Conservation (phyloP, 345 rosid species). For the Lepidium africanum region DNA sequence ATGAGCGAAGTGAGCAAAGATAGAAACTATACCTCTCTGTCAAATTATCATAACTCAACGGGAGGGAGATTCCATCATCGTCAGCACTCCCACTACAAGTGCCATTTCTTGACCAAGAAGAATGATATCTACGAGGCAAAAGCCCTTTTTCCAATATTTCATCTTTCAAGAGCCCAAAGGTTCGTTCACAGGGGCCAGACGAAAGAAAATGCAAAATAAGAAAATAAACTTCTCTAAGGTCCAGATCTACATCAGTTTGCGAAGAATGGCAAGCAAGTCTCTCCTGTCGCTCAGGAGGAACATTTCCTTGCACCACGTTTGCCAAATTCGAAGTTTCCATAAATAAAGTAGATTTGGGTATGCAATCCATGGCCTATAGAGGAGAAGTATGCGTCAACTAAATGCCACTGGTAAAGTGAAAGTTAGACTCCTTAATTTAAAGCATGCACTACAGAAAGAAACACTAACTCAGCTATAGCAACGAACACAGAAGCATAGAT, state of each 20-base stretch:
- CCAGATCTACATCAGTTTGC: constrained; percentile 46
- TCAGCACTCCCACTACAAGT: constrained; percentile 36
- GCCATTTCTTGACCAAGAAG: constrained; percentile 77
- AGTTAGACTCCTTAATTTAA: not conserved
- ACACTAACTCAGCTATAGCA: not conserved
- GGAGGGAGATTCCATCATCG: constrained; percentile 75
- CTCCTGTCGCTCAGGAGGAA: constrained; percentile 37
- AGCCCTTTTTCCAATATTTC: constrained; percentile 82
- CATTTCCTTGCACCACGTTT: constrained; percentile 36
- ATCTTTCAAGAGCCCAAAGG: constrained; percentile 48
- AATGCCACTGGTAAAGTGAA: constrained; percentile 4
- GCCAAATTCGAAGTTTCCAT: constrained; percentile 39
- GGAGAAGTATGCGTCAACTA: constrained; percentile 10
- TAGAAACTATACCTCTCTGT: constrained; percentile 51
- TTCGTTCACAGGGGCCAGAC: constrained; percentile 67
- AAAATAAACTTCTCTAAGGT: constrained; percentile 83
- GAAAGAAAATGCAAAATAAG: constrained; percentile 88
- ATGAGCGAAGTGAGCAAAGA: not conserved
- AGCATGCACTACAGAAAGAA: not conserved
- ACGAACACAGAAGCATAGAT: not conserved
- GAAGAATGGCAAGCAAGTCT: constrained; percentile 28
- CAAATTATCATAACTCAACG: constrained; percentile 58
- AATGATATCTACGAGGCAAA: constrained; percentile 94
- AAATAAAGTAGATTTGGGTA: constrained; percentile 40
- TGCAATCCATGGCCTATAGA: constrained; percentile 57